These are phyloP conservation scores for Leccinum barrowsii DNA, from an alignment of 768 basidiomycete species.

Conservation along the genomic window DNA sequence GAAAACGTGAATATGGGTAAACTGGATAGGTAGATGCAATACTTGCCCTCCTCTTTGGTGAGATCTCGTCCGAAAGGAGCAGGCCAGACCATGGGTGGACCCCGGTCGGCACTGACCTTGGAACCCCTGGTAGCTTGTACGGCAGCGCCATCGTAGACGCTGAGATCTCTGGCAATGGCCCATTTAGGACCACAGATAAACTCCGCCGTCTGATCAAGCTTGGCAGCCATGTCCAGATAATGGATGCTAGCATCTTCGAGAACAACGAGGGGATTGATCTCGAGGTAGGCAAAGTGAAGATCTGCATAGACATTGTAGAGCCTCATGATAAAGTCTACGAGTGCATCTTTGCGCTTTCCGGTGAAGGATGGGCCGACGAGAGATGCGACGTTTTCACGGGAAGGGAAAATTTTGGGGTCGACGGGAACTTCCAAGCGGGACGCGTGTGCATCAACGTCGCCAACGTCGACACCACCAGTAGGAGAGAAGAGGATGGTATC, in stretches of 20 bases:
- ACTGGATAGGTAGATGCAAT: neutral
- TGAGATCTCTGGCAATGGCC: constrained; percentile 92
- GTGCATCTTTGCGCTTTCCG: constrained; percentile 81
- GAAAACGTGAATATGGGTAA: neutral
- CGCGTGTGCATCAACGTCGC: constrained; percentile 97
- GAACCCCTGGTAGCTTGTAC: constrained; percentile 33
- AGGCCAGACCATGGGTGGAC: constrained; percentile 96
- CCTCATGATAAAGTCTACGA: constrained; percentile 91
- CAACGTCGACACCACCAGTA: constrained; percentile 97
- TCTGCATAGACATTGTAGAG: constrained; percentile 98
- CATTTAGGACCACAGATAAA: constrained; percentile 98
- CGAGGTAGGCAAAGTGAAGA: constrained; percentile 98
- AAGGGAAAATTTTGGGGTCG: constrained; percentile 63
- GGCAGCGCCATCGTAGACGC: constrained; percentile 58
- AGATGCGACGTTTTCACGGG: constrained; percentile 71
- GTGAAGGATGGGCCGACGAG: constrained; percentile 78
- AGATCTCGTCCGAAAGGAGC: constrained; percentile 96
- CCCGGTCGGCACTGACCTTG: constrained; percentile 82
- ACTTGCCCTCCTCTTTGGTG: constrained; percentile 82
- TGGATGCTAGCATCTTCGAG: constrained; percentile 81
- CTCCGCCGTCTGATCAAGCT: constrained; percentile 99
- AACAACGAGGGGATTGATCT: constrained; percentile 98
- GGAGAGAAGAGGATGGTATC: constrained; percentile 98
- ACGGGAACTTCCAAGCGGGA: constrained; percentile 85
- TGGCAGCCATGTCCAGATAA: constrained; percentile 99